phyloP scores from a whole-genome alignment of 2,329 filamentous ascomycete species.

The Fonsecaea pugnacius region DNA sequence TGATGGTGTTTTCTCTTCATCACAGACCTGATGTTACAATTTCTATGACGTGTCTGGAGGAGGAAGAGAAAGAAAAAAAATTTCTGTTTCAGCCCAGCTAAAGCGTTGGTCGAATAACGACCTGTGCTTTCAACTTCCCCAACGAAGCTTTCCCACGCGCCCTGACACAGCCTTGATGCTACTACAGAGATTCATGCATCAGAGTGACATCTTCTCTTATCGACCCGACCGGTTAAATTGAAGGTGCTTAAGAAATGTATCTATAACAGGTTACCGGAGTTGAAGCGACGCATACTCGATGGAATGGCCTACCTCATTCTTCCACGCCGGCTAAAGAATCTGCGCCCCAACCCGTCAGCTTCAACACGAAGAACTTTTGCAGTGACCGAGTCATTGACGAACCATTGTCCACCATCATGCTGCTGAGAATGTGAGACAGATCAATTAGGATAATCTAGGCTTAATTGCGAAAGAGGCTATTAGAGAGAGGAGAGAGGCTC shows the following conservation, averaged over 20 bases:
- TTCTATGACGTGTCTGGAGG: not conserved
- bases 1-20: conserved; percentile 2
- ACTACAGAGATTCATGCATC: not conserved
- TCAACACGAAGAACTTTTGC: not conserved
- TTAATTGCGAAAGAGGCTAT: not conserved
- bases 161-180: conserved; percentile 2
- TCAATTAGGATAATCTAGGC: not conserved
- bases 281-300: not conserved
- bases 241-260: not conserved
- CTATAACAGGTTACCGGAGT: not conserved
- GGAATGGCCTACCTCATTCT: not conserved
- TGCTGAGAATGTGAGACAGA: not conserved
- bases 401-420: not conserved
- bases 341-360: not conserved
- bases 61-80: not conserved
- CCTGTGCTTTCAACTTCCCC: not conserved
- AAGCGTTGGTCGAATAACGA: not conserved
- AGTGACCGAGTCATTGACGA: not conserved
- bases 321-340: not conserved
- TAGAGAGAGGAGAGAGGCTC: not conserved
- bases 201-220: conserved; percentile 8
- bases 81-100: conserved; percentile 17
- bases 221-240: not conserved
- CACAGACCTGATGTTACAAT: conserved; percentile 1
- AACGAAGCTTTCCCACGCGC: conserved; percentile 2